These are phyloP conservation scores for Afroboletus lepidellus DNA, from an alignment of 1,284 basidiomycete genomes.

Conservation along the genomic window DNA sequence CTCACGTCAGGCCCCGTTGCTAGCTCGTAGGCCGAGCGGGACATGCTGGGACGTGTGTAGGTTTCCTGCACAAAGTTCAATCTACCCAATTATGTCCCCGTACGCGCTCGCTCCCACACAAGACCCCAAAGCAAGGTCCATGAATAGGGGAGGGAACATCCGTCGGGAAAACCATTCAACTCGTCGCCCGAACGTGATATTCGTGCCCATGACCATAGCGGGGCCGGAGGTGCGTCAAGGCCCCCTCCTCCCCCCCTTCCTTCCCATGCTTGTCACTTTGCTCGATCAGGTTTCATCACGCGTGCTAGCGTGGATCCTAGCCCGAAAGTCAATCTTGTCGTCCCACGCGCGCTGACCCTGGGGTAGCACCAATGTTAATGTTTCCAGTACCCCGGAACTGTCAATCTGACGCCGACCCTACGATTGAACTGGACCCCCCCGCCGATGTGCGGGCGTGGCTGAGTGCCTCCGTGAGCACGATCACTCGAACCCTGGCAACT, in stretches of 20 bases:
- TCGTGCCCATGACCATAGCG: not conserved
- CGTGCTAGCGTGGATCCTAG: conserved; percentile 1
- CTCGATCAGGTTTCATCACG: not conserved
- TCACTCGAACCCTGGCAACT: not conserved
- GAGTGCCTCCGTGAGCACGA: not conserved
- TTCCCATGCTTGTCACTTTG: conserved; percentile 12
- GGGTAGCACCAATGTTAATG: not conserved
- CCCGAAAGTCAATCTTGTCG: conserved; percentile 2
- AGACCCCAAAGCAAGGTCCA: not conserved
- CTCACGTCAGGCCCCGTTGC: not conserved
- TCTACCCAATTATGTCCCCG: conserved; percentile 6
- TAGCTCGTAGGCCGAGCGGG: not conserved
- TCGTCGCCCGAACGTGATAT: not conserved
- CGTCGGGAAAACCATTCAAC: not conserved
- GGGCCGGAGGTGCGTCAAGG: conserved; percentile 5
- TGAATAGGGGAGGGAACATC: not conserved
- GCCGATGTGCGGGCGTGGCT: not conserved
- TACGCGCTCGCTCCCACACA: not conserved
- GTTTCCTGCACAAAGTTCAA: conserved; percentile 4
- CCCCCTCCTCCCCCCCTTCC: not conserved
- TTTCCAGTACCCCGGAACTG: conserved; percentile 7
- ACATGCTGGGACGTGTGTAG: not conserved
- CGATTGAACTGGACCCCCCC: not conserved
- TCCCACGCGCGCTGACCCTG: not conserved
- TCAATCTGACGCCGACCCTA: not conserved